A percentile compares a stretch with the other conserved stretches of the same genome.
These are phyloP conservation scores for Cercospora beticola DNA, from an alignment of 2,329 filamentous ascomycete species.

Conservation along the genomic window DNA sequence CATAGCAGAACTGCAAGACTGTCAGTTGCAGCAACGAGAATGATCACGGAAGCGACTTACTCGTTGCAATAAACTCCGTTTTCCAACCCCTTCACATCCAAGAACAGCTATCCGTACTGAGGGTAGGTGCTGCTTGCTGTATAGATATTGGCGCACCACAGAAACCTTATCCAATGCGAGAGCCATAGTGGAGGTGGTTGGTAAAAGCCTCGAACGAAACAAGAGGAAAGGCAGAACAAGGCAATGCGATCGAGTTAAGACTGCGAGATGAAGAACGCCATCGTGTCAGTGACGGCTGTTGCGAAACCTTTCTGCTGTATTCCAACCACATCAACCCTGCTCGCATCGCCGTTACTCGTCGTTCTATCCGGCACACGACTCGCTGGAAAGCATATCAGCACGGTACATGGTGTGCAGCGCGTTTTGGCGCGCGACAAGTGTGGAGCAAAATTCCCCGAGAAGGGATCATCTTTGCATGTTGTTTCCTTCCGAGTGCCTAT, in stretches of 20 bases:
- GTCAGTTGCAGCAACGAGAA: not conserved
- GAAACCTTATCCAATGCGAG: conserved; percentile 11
- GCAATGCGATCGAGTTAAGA: not conserved
- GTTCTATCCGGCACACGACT: not conserved
- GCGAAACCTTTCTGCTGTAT: not conserved
- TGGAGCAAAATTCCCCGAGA: not conserved
- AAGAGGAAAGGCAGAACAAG: not conserved
- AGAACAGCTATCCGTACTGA: conserved; percentile 16
- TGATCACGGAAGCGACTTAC: not conserved
- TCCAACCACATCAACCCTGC: not conserved
- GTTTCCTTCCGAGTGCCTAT: not conserved
- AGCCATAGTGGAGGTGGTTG: conserved; percentile 4
- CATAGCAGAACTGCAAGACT: conserved; percentile 13
- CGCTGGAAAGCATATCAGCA: not conserved
- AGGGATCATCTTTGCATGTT: not conserved
- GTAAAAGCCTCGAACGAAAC: not conserved
- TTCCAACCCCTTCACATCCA: conserved; percentile 13
- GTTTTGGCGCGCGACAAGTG: not conserved
- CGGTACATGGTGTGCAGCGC: not conserved
- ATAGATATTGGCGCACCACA: conserved; percentile 14
- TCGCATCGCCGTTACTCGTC: not conserved
- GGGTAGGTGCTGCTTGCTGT: conserved; percentile 13
- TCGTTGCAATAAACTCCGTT: conserved; percentile 16
- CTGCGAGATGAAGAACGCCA: not conserved
- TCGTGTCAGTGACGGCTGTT: not conserved